phyloP scores from a whole-genome alignment of 176 grass and related monocot species.

The Pontederia crassipes region DNA sequence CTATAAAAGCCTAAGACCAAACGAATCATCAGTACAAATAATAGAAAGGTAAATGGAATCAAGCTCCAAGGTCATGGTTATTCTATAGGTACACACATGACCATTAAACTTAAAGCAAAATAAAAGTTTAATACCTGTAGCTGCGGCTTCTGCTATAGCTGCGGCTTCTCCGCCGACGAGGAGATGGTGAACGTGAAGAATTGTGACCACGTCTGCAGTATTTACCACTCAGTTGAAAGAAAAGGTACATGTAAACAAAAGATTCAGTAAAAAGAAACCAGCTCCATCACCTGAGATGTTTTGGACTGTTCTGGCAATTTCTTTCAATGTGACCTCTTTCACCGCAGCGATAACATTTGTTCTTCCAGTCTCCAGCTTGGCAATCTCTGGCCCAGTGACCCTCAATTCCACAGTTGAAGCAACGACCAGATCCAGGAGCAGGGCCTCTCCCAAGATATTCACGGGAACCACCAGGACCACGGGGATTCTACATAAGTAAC shows the following conservation, averaged over 20 bases:
- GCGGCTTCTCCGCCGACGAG: slow-evolving; percentile 46
- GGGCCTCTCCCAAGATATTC: slow-evolving; percentile 81
- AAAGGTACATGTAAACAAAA: background rate
- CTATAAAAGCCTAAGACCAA: too few species aligned
- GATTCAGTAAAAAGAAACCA: background rate
- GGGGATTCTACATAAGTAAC: slow-evolving; percentile 35
- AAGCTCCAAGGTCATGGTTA: too few species aligned
- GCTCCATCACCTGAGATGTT: slow-evolving; percentile 33
- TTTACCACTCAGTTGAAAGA: background rate
- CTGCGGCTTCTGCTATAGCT: slow-evolving; percentile 85
- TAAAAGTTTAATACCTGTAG: slow-evolving; percentile 41
- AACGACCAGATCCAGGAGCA: slow-evolving; percentile 81
- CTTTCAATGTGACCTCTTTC: slow-evolving; percentile 95
- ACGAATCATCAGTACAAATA: too few species aligned
- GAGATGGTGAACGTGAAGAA: slow-evolving; percentile 64
- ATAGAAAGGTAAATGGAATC: too few species aligned
- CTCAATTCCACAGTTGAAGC: slow-evolving; percentile 96
- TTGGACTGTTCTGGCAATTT: slow-evolving; percentile 97
- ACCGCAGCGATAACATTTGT: slow-evolving; percentile 96
- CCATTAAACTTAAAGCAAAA: background rate
- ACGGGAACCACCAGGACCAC: slow-evolving; percentile 60
- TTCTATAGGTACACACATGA: background rate
- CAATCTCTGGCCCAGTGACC: slow-evolving; percentile 98
- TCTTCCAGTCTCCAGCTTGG: slow-evolving; percentile 98
- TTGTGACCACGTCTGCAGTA: slow-evolving; percentile 50